A percentile compares a stretch with the other conserved stretches of the same genome.
phyloP scores from a whole-genome alignment of 495 filamentous ascomycete species.

The Bombardia bombarda region DNA sequence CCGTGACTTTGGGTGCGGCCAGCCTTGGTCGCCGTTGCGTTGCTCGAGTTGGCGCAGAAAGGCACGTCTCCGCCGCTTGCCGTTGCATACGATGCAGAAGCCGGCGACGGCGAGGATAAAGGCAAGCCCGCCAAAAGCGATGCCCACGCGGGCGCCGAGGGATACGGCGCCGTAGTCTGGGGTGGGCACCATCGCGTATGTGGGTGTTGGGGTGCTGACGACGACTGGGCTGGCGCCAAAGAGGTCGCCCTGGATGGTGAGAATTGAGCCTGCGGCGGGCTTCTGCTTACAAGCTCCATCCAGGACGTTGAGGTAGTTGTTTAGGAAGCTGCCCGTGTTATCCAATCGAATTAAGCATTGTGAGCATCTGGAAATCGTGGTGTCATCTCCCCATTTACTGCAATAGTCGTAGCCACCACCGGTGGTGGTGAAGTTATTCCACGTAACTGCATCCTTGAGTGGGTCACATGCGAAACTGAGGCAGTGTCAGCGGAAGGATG shows the following conservation, averaged over 20 bases:
- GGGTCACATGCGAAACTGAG: slow-evolving; percentile 33
- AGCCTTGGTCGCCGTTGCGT: slow-evolving; percentile 25
- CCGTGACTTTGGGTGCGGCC: slow-evolving; percentile 26
- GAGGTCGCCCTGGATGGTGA: slow-evolving; percentile 39
- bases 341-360: slow-evolving; percentile 21
- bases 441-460: slow-evolving; percentile 26
- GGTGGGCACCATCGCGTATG: slow-evolving; percentile 11
- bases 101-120: slow-evolving; percentile 33
- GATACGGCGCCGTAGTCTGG: slow-evolving; percentile 32
- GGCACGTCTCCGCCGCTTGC: slow-evolving; percentile 37
- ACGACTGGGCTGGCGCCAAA: slow-evolving; percentile 38
- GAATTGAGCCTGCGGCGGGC: slow-evolving; percentile 25
- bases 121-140: slow-evolving; percentile 40
- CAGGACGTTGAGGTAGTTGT: slow-evolving; percentile 40
- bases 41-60: slow-evolving; percentile 32
- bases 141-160: slow-evolving; percentile 43
- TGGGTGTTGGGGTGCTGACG: slow-evolving; percentile 30
- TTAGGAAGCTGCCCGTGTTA: slow-evolving; percentile 19
- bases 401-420: slow-evolving; percentile 34
- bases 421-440: slow-evolving; percentile 26
- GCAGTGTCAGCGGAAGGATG: slow-evolving; percentile 8
- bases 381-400: slow-evolving; percentile 24
- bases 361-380: slow-evolving; percentile 23
- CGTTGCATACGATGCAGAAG: slow-evolving; percentile 38
- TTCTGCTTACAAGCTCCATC: slow-evolving; percentile 39